phyloP scores from a whole-genome alignment of 2,329 filamentous ascomycete genomes.

The Hansfordia pulvinata region DNA sequence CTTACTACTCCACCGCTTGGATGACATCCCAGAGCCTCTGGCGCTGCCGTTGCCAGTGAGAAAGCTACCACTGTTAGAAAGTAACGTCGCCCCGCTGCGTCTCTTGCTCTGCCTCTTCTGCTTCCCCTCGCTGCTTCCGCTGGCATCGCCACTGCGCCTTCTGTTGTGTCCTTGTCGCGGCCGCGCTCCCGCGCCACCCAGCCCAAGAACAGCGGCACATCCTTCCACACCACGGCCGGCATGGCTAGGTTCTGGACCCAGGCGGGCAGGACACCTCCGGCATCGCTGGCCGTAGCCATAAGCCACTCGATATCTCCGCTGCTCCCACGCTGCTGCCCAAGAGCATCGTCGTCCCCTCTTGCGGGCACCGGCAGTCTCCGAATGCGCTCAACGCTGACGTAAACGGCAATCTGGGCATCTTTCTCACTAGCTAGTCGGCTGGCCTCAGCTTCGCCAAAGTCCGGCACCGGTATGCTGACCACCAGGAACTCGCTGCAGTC shows the following conservation, averaged over 20 bases:
- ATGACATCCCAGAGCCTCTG: no score
- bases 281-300: constrained; percentile 66
- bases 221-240: constrained; percentile 51
- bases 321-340: no score
- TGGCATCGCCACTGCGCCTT: no score
- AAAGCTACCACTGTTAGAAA: no score
- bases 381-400: constrained; percentile 52
- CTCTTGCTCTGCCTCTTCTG: no score
- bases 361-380: constrained; percentile 23
- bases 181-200: constrained; percentile 40
- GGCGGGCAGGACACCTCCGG: constrained; percentile 50
- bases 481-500: constrained; percentile 33
- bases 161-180: constrained; percentile 8
- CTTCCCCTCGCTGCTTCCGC: no score
- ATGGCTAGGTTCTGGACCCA: constrained; percentile 52
- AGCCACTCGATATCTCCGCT: constrained; percentile 52
- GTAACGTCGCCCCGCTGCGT: no score
- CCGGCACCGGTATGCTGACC: constrained; percentile 39
- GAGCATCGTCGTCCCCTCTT: constrained; percentile 2
- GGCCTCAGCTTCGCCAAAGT: constrained; percentile 20
- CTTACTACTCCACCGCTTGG: no score
- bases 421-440: constrained; percentile 23
- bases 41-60: no score
- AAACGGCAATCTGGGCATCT: constrained; percentile 40
- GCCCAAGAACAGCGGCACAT: constrained; percentile 53